phyloP scores from a whole-genome alignment of 2,329 filamentous ascomycete genomes.

The Gnomoniopsis smithogilvyi region DNA sequence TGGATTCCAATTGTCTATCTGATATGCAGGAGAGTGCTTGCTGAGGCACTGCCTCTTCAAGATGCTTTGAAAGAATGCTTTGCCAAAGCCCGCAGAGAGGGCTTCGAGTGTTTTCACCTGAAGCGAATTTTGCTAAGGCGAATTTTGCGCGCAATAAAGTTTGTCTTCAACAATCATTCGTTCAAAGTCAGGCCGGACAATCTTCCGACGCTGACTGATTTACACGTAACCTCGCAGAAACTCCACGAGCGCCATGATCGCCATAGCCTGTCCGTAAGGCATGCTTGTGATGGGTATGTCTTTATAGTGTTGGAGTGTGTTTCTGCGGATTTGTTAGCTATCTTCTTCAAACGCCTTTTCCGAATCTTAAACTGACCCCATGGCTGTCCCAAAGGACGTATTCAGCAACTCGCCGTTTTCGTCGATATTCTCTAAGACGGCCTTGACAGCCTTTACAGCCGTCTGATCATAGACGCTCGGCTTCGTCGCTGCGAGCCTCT shows the following conservation, averaged over 20 bases:
- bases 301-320: conserved; percentile 71
- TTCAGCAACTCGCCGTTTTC: conserved; percentile 67
- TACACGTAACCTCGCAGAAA: conserved; percentile 58
- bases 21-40: too few relatives aligned
- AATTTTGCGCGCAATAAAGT: too few relatives aligned
- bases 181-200: too few relatives aligned
- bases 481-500: conserved; percentile 2
- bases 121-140: too few relatives aligned
- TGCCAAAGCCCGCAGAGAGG: too few relatives aligned
- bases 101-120: too few relatives aligned
- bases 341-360: not conserved
- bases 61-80: too few relatives aligned
- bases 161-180: too few relatives aligned
- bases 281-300: conserved; percentile 74
- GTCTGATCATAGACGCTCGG: conserved; percentile 46
- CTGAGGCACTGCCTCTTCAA: too few relatives aligned
- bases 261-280: conserved; percentile 84
- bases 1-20: too few relatives aligned
- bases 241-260: conserved; percentile 76
- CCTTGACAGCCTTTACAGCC: conserved; percentile 64
- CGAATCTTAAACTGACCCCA: conserved; percentile 46
- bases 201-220: too few relatives aligned
- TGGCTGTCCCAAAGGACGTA: conserved; percentile 75
- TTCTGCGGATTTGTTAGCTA: conserved; percentile 19
- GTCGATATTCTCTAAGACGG: conserved; percentile 64